These are phyloP conservation scores for Endocalyx cinctus DNA, from an alignment of 2,329 filamentous ascomycete genomes.

Conservation along the genomic window DNA sequence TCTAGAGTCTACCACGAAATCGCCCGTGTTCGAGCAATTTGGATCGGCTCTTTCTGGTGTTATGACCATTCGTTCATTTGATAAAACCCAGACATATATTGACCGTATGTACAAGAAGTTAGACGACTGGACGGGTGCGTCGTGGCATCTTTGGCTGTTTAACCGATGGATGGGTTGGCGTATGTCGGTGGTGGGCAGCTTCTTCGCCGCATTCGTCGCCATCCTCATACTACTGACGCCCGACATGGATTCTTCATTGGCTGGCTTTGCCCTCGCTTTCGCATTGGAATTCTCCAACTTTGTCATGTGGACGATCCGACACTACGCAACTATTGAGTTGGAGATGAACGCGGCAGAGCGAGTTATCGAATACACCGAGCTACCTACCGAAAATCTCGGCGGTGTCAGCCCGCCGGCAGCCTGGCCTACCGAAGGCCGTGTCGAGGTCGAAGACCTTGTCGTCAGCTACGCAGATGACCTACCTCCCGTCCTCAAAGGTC, in stretches of 20 bases:
- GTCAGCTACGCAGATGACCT: constrained; percentile 69
- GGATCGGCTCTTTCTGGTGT: constrained; percentile 68
- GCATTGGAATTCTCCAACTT: constrained; percentile 62
- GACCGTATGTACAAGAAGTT: constrained; percentile 65
- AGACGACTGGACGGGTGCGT: constrained; percentile 62
- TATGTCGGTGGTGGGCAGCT: constrained; percentile 63
- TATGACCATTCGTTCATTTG: constrained; percentile 70
- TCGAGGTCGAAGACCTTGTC: constrained; percentile 70
- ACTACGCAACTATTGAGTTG: constrained; percentile 60
- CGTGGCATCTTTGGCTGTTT: constrained; percentile 66
- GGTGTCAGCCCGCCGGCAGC: constrained; percentile 60
- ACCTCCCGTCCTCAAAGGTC: constrained; percentile 63
- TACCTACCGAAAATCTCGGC: constrained; percentile 61
- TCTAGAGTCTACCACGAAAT: constrained; percentile 71
- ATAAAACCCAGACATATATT: constrained; percentile 62
- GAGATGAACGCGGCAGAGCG: constrained; percentile 77
- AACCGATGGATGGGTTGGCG: constrained; percentile 75
- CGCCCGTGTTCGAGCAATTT: constrained; percentile 77
- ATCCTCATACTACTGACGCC: constrained; percentile 58
- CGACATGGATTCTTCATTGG: constrained; percentile 62
- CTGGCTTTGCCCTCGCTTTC: constrained; percentile 72
- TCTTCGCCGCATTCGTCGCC: constrained; percentile 64
- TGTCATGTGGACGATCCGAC: constrained; percentile 47
- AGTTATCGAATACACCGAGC: constrained; percentile 68
- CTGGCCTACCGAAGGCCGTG: constrained; percentile 69